phyloP scores from a whole-genome alignment of 768 basidiomycete species.

The Lactifluus pinguis region DNA sequence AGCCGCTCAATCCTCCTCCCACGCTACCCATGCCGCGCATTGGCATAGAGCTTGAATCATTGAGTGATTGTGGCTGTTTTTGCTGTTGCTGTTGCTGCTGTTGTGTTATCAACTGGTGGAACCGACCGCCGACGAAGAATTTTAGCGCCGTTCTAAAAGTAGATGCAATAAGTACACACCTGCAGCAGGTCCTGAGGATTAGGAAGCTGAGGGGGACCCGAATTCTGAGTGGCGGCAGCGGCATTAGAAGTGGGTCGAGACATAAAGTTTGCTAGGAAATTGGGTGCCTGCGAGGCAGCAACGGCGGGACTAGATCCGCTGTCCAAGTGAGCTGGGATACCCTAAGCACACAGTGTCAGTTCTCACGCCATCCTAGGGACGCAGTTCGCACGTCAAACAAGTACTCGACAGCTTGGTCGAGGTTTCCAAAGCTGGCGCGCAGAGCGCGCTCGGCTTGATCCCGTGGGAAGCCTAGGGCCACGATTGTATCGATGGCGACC shows the following conservation, averaged over 20 bases:
- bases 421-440: conserved; percentile 91
- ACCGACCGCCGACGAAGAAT: neutral
- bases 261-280: conserved; percentile 23
- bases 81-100: conserved; percentile 46
- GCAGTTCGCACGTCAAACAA: conserved; percentile 65
- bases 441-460: conserved; percentile 80
- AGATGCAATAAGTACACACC: conserved; percentile 31
- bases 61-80: conserved; percentile 22
- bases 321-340: conserved; percentile 63
- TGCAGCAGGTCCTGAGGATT: conserved; percentile 79
- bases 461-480: conserved; percentile 79
- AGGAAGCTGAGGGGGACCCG: conserved; percentile 28
- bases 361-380: neutral
- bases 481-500: conserved; percentile 67
- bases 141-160: neutral
- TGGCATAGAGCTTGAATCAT: conserved; percentile 6
- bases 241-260: conserved; percentile 23
- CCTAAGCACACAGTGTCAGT: conserved; percentile 37
- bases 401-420: conserved; percentile 94
- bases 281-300: conserved; percentile 26
- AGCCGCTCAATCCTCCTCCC: neutral
- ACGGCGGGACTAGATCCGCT: conserved; percentile 34
- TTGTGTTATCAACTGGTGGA: conserved; percentile 55
- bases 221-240: conserved; percentile 28
- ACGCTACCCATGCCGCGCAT: conserved; percentile 26